Base-by-base conservation (phyloP, 352 stramenopile species). In the Phytopythium helicoides region DNA sequence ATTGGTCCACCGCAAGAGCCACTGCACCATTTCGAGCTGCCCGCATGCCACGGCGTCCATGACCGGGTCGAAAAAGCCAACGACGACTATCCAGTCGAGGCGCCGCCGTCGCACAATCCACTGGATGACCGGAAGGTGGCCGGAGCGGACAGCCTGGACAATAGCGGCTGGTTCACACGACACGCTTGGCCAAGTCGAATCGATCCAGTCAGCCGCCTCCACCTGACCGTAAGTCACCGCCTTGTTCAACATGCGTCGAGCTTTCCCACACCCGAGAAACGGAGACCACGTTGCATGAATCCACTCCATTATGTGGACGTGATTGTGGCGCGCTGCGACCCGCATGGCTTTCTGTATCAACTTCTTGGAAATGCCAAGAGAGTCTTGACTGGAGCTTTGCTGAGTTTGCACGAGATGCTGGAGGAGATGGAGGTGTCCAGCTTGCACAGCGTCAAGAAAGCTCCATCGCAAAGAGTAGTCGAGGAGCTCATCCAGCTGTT, bases 391-490 rank as follows among this genome's bases (percentile, higher is more conserved):
- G 38, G 35, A 14, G 26, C 18, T 14, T 18, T 4, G 44, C 8
- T 39, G 28, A 9, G 31, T 15, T 16, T 15, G n/a, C n/a, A 26
- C 18, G 22, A 50, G 23, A 0, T 16, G 26, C 25, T 28, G 25
- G 16, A 50, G 25, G 18, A 50, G 44, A 16, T 39, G 28, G 18
- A 50, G 28, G 28, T 50, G 44, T n/a, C 44, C 44, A 7, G 25
- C 25, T 11, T 11, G 22, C 3, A 26, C 44, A 12, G 44, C 44
- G 16, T 38, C 10, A 8, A 31, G 44, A 26, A 50, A 26, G 44
- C 25, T 50, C 44, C 44, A 50, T 14, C 26, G 44, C 10, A 18
- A 1, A 37, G 44, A 50, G 26, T 50, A 31, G 44, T 50, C 44
- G 16, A 50, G 44, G 8, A 50, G 28, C 21, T 39, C 25, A 3